Evolutionary conservation across 2,329 filamentous ascomycete species (phyloP), one percentile per base, ranked within the genome.

Genomic region (Lecanicillium sp.): DNA sequence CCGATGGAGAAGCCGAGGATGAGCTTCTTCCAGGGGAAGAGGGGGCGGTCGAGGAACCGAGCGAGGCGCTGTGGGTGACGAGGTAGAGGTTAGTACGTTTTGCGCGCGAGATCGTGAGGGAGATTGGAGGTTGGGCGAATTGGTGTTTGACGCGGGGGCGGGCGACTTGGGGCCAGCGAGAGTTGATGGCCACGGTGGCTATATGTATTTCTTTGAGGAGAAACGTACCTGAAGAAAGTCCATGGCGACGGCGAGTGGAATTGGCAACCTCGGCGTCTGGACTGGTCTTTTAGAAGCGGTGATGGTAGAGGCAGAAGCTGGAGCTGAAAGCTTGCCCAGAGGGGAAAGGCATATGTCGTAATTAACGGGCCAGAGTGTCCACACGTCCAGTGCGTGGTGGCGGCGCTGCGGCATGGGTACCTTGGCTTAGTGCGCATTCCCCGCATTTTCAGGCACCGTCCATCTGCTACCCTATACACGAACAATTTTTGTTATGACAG

Each of bases 21-120:
- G 53, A 98, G 79, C 60, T 80, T 84, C 78, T 96, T 98, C 92
- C 92, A 98, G 40, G 92, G 90, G 69, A 97, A 95, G 57, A 86
- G 72, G 42, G 90, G 89, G 57, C 86, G 80, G 70, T 98, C 92
- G 54, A 97, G 82, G 63, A 84, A 81, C 62, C 78, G 79, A 58
- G 87, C 87, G 51, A 97, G 80, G 69, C 76, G 75, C 77, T 82
- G 56, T 34, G 6, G 12, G 29, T 9, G 11, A n/a, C 39, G 34
- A 35, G 27, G 22, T 18, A 17, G 25, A n/a, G 15, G 18, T 33
- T 28, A 37, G 36, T 34, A 15, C 8, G 8, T 27, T 27, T 8
- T 27, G 25, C 25, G 13, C 25, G 25, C 8, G 13, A 27, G 25
- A 7, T 27, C 25, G 8, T 27, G 8, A 15, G 17, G 14, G 19